Base-by-base conservation (phyloP, 495 filamentous ascomycete species). In the Annulohypoxylon nitens region DNA sequence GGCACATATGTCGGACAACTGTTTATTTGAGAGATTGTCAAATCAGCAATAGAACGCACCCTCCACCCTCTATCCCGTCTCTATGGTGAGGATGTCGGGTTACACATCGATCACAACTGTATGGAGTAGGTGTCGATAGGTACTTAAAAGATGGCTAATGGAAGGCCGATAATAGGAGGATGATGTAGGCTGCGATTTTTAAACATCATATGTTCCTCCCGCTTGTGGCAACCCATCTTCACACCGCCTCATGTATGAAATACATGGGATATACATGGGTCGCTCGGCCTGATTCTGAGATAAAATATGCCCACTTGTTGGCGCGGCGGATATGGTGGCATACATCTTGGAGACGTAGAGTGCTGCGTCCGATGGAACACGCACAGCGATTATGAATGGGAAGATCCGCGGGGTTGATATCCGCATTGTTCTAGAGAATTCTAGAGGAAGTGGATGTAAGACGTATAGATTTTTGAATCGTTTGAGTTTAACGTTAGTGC, bases 11-110 rank as follows among this genome's bases (percentile, higher is more conserved):
- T 58, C 58, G 64, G 64, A 58, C 30, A 57, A 64, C 57, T 50
- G 75, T 72, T 83, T 80, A 76, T 77, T 76, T 67, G 61, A 66
- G 74, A 76, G 72, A 82, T 83, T 81, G 81, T 73, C 78, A 72
- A 84, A 83, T 83, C 78, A 83, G 51, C 59, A 58, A 64, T 50
- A 0, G 10, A 23, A 25, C 36, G 75, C 70, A 34, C 79, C 78
- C 80, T 81, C 80, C 80, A 79, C 43, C 45, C 26, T 34, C 48
- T 34, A 64, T 73, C 64, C 64, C 67, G 57, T 64, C 47, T 66
- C 60, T 36, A 33, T 33, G 61, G 58, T 48, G 48, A 66, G 59
- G 41, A 30, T 36, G 60, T 23, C 25, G 33, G 51, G 45, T 65
- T 58, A 50, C 69, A 63, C 60, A 68, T 43, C 33, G 16, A 48